Percentiles rank a stretch among this genome's conserved stretches.
phyloP scores from a whole-genome alignment of 2,329 filamentous ascomycete species.

The Nothophaeocryptopus gaeumannii region DNA sequence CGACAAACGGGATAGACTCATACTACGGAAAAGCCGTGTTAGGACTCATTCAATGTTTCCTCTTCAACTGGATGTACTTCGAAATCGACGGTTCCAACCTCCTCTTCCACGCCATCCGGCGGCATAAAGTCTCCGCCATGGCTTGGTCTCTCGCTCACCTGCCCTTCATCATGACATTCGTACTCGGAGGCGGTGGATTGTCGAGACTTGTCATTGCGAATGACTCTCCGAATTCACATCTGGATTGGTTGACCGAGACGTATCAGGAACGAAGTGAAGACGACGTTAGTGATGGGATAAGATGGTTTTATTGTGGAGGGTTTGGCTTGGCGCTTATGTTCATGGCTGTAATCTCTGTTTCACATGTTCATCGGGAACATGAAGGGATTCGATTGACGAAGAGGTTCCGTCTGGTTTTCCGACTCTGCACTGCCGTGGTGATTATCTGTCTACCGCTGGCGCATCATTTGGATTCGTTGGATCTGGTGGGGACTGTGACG shows the following conservation, averaged over 20 bases:
- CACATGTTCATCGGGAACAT: constrained; percentile 56
- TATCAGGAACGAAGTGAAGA: constrained; percentile 52
- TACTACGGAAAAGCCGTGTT: constrained; percentile 61
- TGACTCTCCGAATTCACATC: constrained; percentile 51
- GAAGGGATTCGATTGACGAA: constrained; percentile 51
- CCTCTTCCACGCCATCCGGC: constrained; percentile 59
- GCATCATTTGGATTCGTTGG: constrained; percentile 36
- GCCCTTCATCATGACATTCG: constrained; percentile 62
- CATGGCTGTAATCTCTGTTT: constrained; percentile 55
- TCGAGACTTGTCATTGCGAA: constrained; percentile 58
- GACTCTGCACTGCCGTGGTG: constrained; percentile 50
- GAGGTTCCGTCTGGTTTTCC: constrained; percentile 51
- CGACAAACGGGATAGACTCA: constrained; percentile 52
- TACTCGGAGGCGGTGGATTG: constrained; percentile 58
- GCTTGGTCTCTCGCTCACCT: constrained; percentile 58
- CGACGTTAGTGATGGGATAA: constrained; percentile 53
- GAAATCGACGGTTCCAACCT: constrained; percentile 58
- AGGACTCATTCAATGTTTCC: constrained; percentile 33
- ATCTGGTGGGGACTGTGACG: constrained; percentile 41
- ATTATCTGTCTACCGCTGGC: constrained; percentile 56
- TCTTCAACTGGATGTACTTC: constrained; percentile 37
- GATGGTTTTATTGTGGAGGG: constrained; percentile 65
- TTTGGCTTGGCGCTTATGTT: constrained; percentile 54
- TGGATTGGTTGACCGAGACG: constrained; percentile 50
- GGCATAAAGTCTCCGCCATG: constrained; percentile 43